phyloP scores from a whole-genome alignment of 306 rosid species.

The Ammopiptanthus mongolicus region DNA sequence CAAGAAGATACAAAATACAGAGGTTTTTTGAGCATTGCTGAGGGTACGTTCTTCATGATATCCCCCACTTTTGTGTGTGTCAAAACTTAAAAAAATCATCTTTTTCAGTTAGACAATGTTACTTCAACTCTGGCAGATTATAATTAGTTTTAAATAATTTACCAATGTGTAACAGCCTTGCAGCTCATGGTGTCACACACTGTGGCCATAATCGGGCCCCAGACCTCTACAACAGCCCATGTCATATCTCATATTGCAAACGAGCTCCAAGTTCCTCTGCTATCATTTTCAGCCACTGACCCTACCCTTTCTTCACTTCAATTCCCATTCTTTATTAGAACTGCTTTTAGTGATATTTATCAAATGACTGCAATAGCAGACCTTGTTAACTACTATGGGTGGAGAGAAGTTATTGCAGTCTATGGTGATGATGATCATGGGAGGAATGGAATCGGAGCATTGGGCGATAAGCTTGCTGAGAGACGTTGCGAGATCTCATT shows the following conservation, averaged over 20 bases:
- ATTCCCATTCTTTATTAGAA: slow-evolving; percentile 84
- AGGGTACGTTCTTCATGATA: slow-evolving; percentile 45
- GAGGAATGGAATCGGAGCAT: slow-evolving; percentile 75
- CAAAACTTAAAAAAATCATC: background rate
- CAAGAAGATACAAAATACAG: slow-evolving; percentile 74
- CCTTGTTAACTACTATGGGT: slow-evolving; percentile 53
- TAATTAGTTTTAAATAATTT: slow-evolving; percentile 15
- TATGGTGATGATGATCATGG: slow-evolving; percentile 89
- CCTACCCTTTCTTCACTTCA: slow-evolving; percentile 87
- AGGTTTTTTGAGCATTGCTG: slow-evolving; percentile 79
- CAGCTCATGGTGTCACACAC: slow-evolving; percentile 75
- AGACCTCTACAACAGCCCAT: slow-evolving; percentile 79
- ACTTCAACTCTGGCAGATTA: slow-evolving; percentile 11
- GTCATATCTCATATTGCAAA: slow-evolving; percentile 81
- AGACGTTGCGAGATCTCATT: slow-evolving; percentile 79
- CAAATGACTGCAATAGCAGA: slow-evolving; percentile 94
- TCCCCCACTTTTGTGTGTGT: background rate
- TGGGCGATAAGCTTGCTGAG: slow-evolving; percentile 79
- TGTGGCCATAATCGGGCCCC: slow-evolving; percentile 94
- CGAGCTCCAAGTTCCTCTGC: slow-evolving; percentile 79
- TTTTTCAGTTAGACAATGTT: background rate
- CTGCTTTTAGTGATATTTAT: slow-evolving; percentile 58
- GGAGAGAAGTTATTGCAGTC: slow-evolving; percentile 87
- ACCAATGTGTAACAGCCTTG: slow-evolving; percentile 56
- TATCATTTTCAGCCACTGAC: slow-evolving; percentile 81